Evolutionary conservation across 2,329 filamentous ascomycete species (phyloP).

Genomic region (Zymoseptoria pseudotritici): DNA sequence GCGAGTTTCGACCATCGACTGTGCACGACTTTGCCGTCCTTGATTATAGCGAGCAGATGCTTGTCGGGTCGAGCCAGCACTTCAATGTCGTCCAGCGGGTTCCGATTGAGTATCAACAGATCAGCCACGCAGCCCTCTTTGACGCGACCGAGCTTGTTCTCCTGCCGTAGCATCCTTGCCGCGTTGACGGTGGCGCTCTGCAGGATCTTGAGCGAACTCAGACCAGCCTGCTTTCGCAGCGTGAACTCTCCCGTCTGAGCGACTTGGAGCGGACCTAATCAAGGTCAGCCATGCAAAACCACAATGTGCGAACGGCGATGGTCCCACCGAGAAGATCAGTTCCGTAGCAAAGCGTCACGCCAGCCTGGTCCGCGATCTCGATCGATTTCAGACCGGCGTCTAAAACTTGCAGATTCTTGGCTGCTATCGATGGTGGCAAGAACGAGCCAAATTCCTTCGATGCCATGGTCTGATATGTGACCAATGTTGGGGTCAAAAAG

Average conservation of each 20-base stretch:
- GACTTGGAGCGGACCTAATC: constrained; percentile 37
- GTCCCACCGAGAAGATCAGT: constrained; percentile 41
- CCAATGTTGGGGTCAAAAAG: constrained; percentile 49
- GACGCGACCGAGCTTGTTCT: constrained; percentile 44
- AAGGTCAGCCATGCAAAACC: not conserved
- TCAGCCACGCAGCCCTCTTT: constrained; percentile 47
- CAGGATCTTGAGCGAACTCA: constrained; percentile 40
- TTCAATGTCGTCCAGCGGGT: constrained; percentile 50
- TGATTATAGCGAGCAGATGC: constrained; percentile 46
- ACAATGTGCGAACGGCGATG: not conserved
- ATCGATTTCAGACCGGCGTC: constrained; percentile 41
- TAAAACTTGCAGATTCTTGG: constrained; percentile 48
- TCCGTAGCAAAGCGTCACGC: constrained; percentile 51
- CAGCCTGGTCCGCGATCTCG: constrained; percentile 44
- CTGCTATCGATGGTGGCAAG: constrained; percentile 37
- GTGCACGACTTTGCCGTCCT: constrained; percentile 45
- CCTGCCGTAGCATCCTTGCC: constrained; percentile 43
- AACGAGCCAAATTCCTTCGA: constrained; percentile 39
- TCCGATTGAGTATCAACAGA: constrained; percentile 45
- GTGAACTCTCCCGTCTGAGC: constrained; percentile 47
- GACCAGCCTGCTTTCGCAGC: constrained; percentile 38
- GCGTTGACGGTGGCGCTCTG: constrained; percentile 47
- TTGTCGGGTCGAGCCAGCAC: constrained; percentile 44
- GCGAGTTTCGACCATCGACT: constrained; percentile 28
- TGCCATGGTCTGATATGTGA: constrained; percentile 46